phyloP scores from a whole-genome alignment of 345 rosid genomes.

The Syzygium aqueum region DNA sequence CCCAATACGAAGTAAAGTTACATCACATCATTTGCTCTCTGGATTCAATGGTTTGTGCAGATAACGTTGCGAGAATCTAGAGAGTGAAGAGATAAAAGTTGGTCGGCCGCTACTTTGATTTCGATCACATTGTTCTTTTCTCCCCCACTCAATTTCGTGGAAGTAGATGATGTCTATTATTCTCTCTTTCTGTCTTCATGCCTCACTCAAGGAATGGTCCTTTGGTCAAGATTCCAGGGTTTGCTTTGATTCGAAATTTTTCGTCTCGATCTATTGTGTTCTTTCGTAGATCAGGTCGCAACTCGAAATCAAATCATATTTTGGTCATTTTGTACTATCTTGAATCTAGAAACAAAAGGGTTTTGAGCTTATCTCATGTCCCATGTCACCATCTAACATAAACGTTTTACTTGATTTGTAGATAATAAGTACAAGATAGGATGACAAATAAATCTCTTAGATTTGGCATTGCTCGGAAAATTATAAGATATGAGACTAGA shows the following conservation, averaged over 20 bases:
- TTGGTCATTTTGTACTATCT: not conserved
- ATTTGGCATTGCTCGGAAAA: not conserved
- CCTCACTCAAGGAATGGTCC: not conserved
- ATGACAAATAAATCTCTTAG: not conserved
- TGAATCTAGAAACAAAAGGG: not conserved
- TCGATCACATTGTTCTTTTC: not conserved
- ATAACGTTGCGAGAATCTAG: not conserved
- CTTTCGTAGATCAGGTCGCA: not conserved
- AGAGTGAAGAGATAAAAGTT: not conserved
- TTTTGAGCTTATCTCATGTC: not conserved
- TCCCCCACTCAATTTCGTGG: not conserved
- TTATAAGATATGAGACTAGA: not conserved
- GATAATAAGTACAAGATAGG: not conserved
- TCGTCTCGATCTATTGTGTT: not conserved
- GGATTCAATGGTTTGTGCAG: not conserved
- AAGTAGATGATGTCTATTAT: not conserved
- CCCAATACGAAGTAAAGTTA: not conserved
- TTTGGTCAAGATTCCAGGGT: not conserved
- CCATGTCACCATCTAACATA: not conserved
- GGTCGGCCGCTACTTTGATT: not conserved
- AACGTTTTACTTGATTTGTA: not conserved
- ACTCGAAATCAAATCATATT: not conserved
- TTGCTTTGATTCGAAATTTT: not conserved
- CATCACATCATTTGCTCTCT: not conserved
- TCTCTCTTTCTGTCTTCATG: not conserved